These are phyloP conservation scores for Cudoniella acicularis DNA, from an alignment of 495 filamentous ascomycete species.

Conservation along the genomic window DNA sequence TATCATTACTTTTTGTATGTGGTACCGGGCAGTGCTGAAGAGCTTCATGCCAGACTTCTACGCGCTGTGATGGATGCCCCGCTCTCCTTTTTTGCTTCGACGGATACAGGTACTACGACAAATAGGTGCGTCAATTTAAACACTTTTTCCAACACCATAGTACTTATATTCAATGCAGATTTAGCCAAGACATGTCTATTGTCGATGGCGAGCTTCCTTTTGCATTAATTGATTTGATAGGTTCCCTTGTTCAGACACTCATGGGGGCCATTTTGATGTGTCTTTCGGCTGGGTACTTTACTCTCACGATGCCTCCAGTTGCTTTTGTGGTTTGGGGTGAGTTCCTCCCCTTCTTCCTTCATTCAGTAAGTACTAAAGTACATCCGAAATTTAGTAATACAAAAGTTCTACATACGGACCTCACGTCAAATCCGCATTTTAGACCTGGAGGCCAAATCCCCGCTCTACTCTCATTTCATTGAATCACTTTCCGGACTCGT, in stretches of 20 bases:
- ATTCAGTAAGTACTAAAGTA: no score
- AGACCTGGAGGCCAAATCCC: slow-evolving; percentile 48
- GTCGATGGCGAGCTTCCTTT: background rate
- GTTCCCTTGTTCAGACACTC: background rate
- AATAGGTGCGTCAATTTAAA: background rate
- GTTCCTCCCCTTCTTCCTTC: background rate
- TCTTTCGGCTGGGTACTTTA: background rate
- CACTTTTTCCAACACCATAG: no score
- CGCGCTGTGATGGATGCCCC: background rate
- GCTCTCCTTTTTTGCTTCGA: background rate
- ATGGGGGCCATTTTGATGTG: background rate
- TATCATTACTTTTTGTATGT: background rate
- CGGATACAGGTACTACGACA: background rate
- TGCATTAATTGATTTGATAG: background rate
- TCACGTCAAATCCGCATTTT: slow-evolving; percentile 54
- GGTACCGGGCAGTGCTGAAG: background rate
- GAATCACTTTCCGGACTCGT: slow-evolving; percentile 35
- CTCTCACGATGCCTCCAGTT: background rate
- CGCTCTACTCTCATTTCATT: slow-evolving; percentile 39
- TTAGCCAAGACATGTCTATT: background rate
- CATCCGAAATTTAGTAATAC: slow-evolving; percentile 38
- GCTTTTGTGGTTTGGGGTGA: background rate
- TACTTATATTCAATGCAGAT: background rate
- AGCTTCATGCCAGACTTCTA: background rate
- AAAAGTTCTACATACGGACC: slow-evolving; percentile 51